phyloP scores from a whole-genome alignment of 768 basidiomycete species.

The Chalciporus sphaerocephalus region DNA sequence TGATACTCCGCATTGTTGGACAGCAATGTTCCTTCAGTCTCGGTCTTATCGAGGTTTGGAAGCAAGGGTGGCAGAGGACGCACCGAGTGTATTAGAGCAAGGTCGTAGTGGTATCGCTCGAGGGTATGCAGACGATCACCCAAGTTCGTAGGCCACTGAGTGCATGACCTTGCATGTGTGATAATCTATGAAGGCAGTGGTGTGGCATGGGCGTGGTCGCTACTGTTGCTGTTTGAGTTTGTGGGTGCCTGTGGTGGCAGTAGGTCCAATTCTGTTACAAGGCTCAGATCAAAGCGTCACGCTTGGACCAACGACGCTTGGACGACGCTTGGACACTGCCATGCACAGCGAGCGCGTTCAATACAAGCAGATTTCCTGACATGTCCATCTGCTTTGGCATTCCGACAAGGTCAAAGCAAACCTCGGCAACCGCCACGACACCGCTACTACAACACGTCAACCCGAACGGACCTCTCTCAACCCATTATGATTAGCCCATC shows the following conservation, averaged over 20 bases:
- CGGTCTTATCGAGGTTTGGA: slow-evolving; percentile 84
- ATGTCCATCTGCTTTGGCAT: neutral
- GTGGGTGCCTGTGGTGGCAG: neutral
- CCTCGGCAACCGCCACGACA: neutral
- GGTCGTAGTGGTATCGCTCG: slow-evolving; percentile 87
- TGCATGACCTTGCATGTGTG: too few relatives aligned
- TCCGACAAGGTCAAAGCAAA: neutral
- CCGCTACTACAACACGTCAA: neutral
- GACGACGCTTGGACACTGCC: neutral
- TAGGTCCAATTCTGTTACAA: too few relatives aligned
- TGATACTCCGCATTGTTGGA: slow-evolving; percentile 6
- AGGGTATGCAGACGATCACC: slow-evolving; percentile 65
- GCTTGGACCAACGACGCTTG: neutral
- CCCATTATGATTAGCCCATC: too few relatives aligned
- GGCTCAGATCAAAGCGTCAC: too few relatives aligned
- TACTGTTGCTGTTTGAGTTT: neutral
- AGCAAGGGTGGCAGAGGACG: slow-evolving; percentile 67
- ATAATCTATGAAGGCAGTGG: neutral
- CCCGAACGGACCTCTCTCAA: neutral
- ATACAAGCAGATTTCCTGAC: neutral
- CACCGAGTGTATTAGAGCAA: slow-evolving; percentile 78
- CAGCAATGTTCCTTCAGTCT: slow-evolving; percentile 67
- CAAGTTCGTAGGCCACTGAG: neutral
- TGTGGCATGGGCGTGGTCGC: neutral
- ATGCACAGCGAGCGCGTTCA: neutral